These are phyloP conservation scores for Mucor mucedo DNA, from an alignment of 371 early-diverging fungal genomes.

Conservation along the genomic window DNA sequence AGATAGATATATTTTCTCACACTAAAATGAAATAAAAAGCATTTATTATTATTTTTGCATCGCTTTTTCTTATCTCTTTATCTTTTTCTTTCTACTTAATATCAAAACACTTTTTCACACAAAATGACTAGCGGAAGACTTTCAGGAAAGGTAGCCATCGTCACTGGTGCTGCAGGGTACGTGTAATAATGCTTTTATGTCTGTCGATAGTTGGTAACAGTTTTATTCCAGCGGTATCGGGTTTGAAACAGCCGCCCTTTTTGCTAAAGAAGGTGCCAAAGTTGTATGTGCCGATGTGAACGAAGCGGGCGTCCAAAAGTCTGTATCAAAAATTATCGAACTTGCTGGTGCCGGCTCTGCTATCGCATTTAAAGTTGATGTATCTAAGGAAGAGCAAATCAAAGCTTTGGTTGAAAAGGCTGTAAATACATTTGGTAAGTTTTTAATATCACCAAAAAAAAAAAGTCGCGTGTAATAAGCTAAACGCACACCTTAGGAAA, in stretches of 20 bases:
- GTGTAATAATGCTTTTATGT: not conserved
- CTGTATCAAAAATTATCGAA: slow-evolving; percentile 55
- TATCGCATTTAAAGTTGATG: slow-evolving; percentile 65
- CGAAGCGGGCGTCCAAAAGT: slow-evolving; percentile 55
- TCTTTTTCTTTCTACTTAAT: not conserved
- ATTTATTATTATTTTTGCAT: not conserved
- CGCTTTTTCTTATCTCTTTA: not conserved
- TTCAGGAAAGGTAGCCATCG: slow-evolving; percentile 80
- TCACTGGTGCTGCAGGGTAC: slow-evolving; percentile 86
- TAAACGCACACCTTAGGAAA: slow-evolving; percentile 52
- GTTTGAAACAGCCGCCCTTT: slow-evolving; percentile 73
- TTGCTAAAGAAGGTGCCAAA: slow-evolving; percentile 85
- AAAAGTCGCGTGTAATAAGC: not conserved
- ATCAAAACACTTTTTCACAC: not conserved
- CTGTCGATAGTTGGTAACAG: too few relatives aligned
- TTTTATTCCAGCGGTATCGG: slow-evolving; percentile 77
- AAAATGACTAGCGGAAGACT: slow-evolving; percentile 39
- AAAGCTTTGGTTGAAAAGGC: slow-evolving; percentile 74
- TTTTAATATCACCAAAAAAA: too few relatives aligned
- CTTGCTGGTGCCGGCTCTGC: slow-evolving; percentile 40
- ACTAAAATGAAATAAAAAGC: not conserved
- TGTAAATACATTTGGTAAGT: slow-evolving; percentile 69
- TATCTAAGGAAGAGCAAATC: slow-evolving; percentile 77
- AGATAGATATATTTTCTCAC: not conserved
- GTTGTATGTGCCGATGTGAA: slow-evolving; percentile 84